phyloP scores from a whole-genome alignment of 2,329 filamentous ascomycete species.

The Massarina eburnea region DNA sequence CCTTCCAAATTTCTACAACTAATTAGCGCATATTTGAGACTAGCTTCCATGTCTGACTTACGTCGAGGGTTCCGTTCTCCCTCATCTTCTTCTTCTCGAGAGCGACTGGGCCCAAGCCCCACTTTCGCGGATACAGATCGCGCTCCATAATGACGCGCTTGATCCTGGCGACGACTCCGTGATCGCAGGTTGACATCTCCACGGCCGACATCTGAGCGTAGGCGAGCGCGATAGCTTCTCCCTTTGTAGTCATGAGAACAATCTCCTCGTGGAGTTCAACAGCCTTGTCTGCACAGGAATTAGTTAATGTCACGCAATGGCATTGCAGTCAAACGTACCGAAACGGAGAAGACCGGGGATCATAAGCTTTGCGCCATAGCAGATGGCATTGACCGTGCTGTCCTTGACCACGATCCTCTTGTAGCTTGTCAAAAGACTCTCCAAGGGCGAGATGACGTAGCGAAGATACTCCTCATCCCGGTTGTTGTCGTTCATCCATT shows the following conservation, averaged over 20 bases:
- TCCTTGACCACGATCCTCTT: constrained; percentile 99
- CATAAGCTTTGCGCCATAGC: constrained; percentile 99
- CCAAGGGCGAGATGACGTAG: constrained; percentile 86
- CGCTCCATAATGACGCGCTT: constrained; percentile 99
- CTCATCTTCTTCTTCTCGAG: constrained; percentile 99
- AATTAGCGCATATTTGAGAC: constrained; percentile 34
- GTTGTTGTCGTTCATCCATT: constrained; percentile 95
- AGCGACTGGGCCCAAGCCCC: constrained; percentile 92
- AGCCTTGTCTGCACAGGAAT: constrained; percentile 67
- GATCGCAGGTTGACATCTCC: constrained; percentile 94
- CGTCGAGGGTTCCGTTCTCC: constrained; percentile 93
- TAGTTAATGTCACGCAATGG: constrained; percentile 16
- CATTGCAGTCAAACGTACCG: constrained; percentile 55
- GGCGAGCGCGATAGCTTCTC: constrained; percentile 93
- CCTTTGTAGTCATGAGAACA: constrained; percentile 98
- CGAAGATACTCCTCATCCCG: constrained; percentile 91
- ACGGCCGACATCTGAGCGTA: constrained; percentile 98
- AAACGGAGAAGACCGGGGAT: constrained; percentile 93
- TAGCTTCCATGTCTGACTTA: constrained; percentile 40
- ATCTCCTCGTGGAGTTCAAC: constrained; percentile 97
- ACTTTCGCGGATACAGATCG: constrained; percentile 93
- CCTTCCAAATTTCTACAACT: constrained; percentile 76
- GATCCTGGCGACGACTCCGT: constrained; percentile 97
- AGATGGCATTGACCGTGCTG: constrained; percentile 92
- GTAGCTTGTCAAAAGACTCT: constrained; percentile 88